phyloP scores from a whole-genome alignment of 371 early-diverging fungal genomes.

The Lichtheimia hyalospora region DNA sequence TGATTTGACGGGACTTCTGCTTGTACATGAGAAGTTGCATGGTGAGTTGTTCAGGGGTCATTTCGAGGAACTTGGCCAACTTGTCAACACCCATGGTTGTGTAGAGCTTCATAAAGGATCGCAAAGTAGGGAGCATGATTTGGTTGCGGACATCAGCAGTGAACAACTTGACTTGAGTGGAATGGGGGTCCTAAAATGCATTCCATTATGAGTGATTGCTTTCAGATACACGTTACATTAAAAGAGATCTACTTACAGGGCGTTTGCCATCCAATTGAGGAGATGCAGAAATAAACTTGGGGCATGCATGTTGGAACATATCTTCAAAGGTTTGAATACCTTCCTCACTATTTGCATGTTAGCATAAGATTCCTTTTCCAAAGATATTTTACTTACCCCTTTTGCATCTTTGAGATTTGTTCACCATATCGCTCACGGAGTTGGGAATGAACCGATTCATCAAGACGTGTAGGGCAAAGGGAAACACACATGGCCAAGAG shows the following conservation, averaged over 20 bases:
- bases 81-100: slow-evolving; percentile 88
- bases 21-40: slow-evolving; percentile 89
- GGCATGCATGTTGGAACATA: slow-evolving; percentile 89
- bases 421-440: slow-evolving; percentile 93
- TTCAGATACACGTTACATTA: neutral
- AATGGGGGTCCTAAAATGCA: slow-evolving; percentile 56
- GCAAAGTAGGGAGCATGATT: slow-evolving; percentile 81
- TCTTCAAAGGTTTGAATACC: slow-evolving; percentile 81
- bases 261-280: slow-evolving; percentile 60
- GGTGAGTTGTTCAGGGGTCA: slow-evolving; percentile 76
- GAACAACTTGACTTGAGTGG: slow-evolving; percentile 84
- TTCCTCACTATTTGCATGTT: slow-evolving; percentile 63
- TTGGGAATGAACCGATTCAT: slow-evolving; percentile 86
- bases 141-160: slow-evolving; percentile 84
- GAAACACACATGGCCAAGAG: slow-evolving; percentile 89
- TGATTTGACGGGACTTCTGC: slow-evolving; percentile 89
- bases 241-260: slow-evolving; percentile 20
- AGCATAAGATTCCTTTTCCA: neutral
- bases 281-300: slow-evolving; percentile 91
- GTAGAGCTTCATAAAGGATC: slow-evolving; percentile 94
- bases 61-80: slow-evolving; percentile 86
- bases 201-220: neutral
- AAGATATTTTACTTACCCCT: slow-evolving; percentile 44
- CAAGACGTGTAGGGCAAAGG: slow-evolving; percentile 90
- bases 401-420: slow-evolving; percentile 85